A percentile compares a stretch with the other conserved stretches of the same genome.
Evolutionary conservation across 2,329 filamentous ascomycete genomes (phyloP).

Genomic region (Alternaria brassicicola): DNA sequence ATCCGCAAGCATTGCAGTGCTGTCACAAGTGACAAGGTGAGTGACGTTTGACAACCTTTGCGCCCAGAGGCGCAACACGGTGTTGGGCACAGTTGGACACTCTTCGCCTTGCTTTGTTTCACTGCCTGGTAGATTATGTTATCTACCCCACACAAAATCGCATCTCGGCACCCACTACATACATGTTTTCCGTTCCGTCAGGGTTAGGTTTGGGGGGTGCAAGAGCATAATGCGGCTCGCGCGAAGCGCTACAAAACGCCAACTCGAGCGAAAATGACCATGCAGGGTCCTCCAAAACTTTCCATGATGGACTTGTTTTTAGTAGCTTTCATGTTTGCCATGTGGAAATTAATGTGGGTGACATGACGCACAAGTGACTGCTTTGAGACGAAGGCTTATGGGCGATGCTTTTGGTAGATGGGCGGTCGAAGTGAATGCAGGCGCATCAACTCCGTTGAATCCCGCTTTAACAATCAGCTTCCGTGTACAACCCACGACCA

Average conservation of each 20-base stretch:
- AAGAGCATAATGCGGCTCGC: conserved; percentile 3
- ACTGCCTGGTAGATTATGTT: not conserved
- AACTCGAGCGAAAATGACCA: not conserved
- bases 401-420: not conserved
- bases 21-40: not conserved
- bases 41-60: conserved; percentile 1
- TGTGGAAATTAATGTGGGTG: conserved; percentile 9
- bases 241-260: not conserved
- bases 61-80: not conserved
- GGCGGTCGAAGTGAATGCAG: not conserved
- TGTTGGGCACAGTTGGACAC: not conserved
- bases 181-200: not conserved
- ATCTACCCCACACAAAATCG: not conserved
- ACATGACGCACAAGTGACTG: not conserved
- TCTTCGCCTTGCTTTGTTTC: not conserved
- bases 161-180: not conserved
- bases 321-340: conserved; percentile 2
- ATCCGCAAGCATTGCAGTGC: not conserved
- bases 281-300: conserved; percentile 7
- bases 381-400: not conserved
- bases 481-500: not conserved
- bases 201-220: not conserved
- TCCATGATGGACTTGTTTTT: not conserved
- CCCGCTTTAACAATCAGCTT: not conserved
- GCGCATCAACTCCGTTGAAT: not conserved